Evolutionary conservation across 2,329 filamentous ascomycete genomes (phyloP).

Genomic region (Colletotrichum theobromicola): DNA sequence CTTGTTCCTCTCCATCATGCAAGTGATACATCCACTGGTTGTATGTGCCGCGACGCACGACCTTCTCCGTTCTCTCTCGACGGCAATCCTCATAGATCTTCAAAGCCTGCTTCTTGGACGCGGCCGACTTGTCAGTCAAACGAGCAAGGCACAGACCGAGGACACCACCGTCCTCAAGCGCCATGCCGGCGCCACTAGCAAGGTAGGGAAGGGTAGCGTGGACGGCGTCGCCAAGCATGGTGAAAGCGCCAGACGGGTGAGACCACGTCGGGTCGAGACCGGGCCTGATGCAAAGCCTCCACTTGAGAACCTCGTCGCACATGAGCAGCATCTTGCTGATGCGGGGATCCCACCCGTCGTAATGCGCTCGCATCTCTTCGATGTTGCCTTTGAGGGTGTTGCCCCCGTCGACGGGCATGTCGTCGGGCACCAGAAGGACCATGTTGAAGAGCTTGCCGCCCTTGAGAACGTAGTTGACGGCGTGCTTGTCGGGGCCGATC

Average conservation of each 20-base stretch:
- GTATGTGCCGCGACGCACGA: constrained; percentile 64
- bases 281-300: constrained; percentile 62
- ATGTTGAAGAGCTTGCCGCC: constrained; percentile 31
- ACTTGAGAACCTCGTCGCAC: constrained; percentile 65
- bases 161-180: constrained; percentile 64
- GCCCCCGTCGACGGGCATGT: constrained; percentile 35
- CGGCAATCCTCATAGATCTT: constrained; percentile 62
- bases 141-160: constrained; percentile 59
- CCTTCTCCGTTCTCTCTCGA: constrained; percentile 61
- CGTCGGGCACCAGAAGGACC: constrained; percentile 47
- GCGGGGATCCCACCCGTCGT: constrained; percentile 61
- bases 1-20: constrained; percentile 61
- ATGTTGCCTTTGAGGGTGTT: constrained; percentile 51
- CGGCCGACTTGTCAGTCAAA: constrained; percentile 42
- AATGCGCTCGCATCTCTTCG: constrained; percentile 52
- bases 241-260: constrained; percentile 59
- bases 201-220: constrained; percentile 70
- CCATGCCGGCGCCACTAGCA: constrained; percentile 62
- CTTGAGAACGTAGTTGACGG: constrained; percentile 32
- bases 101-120: constrained; percentile 37
- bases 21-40: constrained; percentile 69
- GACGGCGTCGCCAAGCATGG: constrained; percentile 67
- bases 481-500: constrained; percentile 30
- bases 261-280: constrained; percentile 59
- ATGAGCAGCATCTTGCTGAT: constrained; percentile 61